Percentiles rank a stretch among this genome's conserved stretches.
Evolutionary conservation across 2,329 filamentous ascomycete species (phyloP).

Genomic region (Apiospora arundinis): DNA sequence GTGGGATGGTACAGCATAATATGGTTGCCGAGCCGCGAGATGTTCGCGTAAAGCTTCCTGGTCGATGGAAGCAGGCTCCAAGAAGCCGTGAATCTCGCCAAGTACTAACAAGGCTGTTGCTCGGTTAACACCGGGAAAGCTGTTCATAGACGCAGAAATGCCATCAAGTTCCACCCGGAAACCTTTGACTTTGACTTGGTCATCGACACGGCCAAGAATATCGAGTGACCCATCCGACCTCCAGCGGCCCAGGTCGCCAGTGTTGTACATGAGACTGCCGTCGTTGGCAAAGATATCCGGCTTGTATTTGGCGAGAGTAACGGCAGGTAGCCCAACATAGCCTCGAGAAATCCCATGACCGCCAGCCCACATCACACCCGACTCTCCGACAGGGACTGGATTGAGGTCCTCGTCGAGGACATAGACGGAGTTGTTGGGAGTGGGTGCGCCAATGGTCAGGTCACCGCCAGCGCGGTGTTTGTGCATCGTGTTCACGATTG

Average conservation of each 20-base stretch:
- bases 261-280: conserved; percentile 63
- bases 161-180: conserved; percentile 68
- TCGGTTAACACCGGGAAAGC: conserved; percentile 39
- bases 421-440: conserved; percentile 63
- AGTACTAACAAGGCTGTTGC: conserved; percentile 21
- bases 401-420: conserved; percentile 55
- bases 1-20: conserved; percentile 59
- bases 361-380: conserved; percentile 63
- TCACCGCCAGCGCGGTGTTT: conserved; percentile 51
- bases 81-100: conserved; percentile 25
- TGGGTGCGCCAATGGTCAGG: conserved; percentile 60
- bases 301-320: conserved; percentile 57
- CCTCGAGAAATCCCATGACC: conserved; percentile 61
- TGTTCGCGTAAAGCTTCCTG: conserved; percentile 45
- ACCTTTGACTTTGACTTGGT: conserved; percentile 68
- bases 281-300: conserved; percentile 57
- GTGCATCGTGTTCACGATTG: conserved; percentile 64
- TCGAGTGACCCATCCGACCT: conserved; percentile 58
- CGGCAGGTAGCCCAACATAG: conserved; percentile 59
- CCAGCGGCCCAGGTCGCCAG: conserved; percentile 65
- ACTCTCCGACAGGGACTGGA: conserved; percentile 52
- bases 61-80: conserved; percentile 22
- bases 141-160: conserved; percentile 56
- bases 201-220: conserved; percentile 63
- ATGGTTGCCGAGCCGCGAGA: conserved; percentile 53